These are phyloP conservation scores for Blastocystis sp. DNA, from an alignment of 352 stramenopile genomes.

Conservation along the genomic window DNA sequence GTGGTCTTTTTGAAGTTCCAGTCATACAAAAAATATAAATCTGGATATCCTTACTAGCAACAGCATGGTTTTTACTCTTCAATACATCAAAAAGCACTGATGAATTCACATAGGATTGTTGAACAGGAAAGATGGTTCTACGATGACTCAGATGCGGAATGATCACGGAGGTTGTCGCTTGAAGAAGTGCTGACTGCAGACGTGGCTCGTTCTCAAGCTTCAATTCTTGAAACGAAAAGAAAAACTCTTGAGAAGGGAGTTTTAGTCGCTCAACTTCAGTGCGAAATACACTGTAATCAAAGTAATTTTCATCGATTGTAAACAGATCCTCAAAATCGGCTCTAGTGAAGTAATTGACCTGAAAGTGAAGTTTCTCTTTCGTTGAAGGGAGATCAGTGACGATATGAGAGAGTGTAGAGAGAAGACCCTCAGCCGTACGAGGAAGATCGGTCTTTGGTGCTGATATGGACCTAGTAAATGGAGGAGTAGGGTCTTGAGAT, in stretches of 20 bases:
- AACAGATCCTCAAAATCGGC: conserved; percentile 25
- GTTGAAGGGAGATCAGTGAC: not conserved
- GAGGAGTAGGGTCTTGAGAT: not conserved
- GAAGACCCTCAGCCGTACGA: not conserved
- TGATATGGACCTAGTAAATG: not conserved
- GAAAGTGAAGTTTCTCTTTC: conserved; percentile 48
- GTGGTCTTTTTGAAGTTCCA: not conserved
- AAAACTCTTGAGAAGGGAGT: conserved; percentile 45
- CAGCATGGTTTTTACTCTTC: not conserved
- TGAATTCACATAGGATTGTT: conserved; percentile 41
- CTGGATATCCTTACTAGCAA: conserved; percentile 18
- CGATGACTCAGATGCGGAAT: conserved; percentile 30
- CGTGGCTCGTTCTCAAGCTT: conserved; percentile 19
- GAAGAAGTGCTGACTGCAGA: conserved; percentile 23
- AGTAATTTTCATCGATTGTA: conserved; percentile 14
- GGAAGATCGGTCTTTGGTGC: not conserved
- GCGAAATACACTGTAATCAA: conserved; percentile 57
- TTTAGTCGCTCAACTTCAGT: conserved; percentile 29
- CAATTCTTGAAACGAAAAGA: conserved; percentile 50
- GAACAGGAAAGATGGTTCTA: conserved; percentile 9
- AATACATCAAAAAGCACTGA: not conserved
- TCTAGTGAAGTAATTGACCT: conserved; percentile 24
- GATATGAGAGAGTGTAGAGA: not conserved
- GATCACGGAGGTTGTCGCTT: not conserved
- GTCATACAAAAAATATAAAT: conserved; percentile 64